phyloP scores from a whole-genome alignment of 2,329 filamentous ascomycete genomes.

The Didymella keratinophila region DNA sequence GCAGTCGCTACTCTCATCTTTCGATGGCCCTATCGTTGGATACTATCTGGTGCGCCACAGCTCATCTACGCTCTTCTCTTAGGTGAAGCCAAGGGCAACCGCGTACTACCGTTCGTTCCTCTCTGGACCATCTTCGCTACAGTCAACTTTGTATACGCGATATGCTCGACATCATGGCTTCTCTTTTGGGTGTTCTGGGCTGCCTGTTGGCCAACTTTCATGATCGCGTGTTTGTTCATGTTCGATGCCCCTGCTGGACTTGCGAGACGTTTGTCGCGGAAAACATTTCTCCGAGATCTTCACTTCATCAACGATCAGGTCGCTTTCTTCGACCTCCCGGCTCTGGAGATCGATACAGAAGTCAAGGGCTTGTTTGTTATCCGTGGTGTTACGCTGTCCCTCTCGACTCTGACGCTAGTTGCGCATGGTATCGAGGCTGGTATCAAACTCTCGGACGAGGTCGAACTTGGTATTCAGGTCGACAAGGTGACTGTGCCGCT shows the following conservation, averaged over 20 bases:
- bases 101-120: constrained; percentile 55
- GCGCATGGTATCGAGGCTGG: constrained; percentile 64
- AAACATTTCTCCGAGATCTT: constrained; percentile 51
- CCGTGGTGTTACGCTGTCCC: constrained; percentile 60
- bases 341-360: constrained; percentile 63
- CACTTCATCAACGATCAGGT: constrained; percentile 63
- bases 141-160: constrained; percentile 57
- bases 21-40: constrained; percentile 45
- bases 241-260: constrained; percentile 53
- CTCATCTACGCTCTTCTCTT: constrained; percentile 49
- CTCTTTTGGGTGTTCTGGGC: constrained; percentile 56
- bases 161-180: constrained; percentile 62
- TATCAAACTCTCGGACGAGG: constrained; percentile 61
- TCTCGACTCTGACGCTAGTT: constrained; percentile 59
- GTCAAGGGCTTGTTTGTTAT: constrained; percentile 62
- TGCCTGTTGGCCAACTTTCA: constrained; percentile 53
- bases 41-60: constrained; percentile 53
- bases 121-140: constrained; percentile 58
- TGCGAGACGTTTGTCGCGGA: constrained; percentile 48
- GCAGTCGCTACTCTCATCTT: constrained; percentile 10
- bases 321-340: constrained; percentile 59
- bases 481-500: constrained; percentile 59
- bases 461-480: constrained; percentile 61
- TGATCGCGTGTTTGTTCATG: constrained; percentile 57
- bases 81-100: constrained; percentile 47